Base-by-base conservation (phyloP, 768 basidiomycete genomes). In the Roridomyces roridus region DNA sequence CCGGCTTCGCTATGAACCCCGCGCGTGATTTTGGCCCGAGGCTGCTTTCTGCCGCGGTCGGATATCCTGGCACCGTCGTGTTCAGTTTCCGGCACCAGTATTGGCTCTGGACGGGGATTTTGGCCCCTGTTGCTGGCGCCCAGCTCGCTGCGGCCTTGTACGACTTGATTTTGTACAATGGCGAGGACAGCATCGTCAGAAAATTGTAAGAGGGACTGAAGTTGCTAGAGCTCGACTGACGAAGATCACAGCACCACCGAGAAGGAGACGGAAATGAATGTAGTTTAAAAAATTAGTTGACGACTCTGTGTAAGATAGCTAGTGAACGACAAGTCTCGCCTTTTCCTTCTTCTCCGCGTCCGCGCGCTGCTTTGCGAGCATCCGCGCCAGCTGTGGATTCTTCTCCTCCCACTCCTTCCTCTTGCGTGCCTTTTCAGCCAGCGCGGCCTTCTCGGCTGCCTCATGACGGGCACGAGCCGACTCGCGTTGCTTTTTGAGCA, bases 81-180 rank as follows among this genome's bases (percentile, higher is more conserved):
- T 74, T 68, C 70, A 63, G 55, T 31, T 71, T 64, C 65, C 58
- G 71, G 7, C 58, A 65, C 53, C 83, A 85, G 57, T 85, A 85
- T 62, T 85, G 83, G 84, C 51, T 85, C 28, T 85, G 84, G 83
- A 77, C 76, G 58, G 77, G 80, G 6, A 52, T 81, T 15, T 55
- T 81, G 20, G 82, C 70, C 10, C 79, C 83, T 8, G 74, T 84
- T 61, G 44, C 74, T 34, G 82, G 85, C 20, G 83, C 73, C 47
- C 72, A 79, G 49, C 57, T 66, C 7, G 85, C 78, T 11, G 70
- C 72, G 7, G 67, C 79, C 52, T 23, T 77, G 21, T 85, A 85
- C 57, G 83, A 85, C 58, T n/a, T 65, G 6, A 68, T 84, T 40
- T 37, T 83, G 55, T 85, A 77, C 68, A 71, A 72, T 8, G 83